Conservation (phyloP, 768 basidiomycete species). For the Suillus variegatus region DNA sequence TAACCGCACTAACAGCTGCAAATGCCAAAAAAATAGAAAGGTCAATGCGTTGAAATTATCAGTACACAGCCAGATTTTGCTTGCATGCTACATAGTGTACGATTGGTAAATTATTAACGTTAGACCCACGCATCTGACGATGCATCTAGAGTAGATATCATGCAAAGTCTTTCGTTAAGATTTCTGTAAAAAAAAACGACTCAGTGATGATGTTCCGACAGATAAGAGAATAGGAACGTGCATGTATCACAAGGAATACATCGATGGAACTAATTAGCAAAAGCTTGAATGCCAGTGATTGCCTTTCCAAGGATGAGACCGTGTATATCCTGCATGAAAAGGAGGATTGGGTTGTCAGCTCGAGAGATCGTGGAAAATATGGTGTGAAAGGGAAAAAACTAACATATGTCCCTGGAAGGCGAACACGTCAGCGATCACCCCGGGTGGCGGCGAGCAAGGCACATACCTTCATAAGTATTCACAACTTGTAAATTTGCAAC, state of each 20-base stretch:
- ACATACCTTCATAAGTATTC: conserved; percentile 88
- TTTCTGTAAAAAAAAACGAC: not conserved
- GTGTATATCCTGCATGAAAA: conserved; percentile 70
- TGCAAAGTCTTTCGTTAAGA: not conserved
- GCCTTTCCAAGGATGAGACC: conserved; percentile 93
- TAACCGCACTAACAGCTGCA: not conserved
- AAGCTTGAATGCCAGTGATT: conserved; percentile 87
- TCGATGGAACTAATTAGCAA: conserved; percentile 51
- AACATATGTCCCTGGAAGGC: conserved; percentile 57
- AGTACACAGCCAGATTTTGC: not conserved
- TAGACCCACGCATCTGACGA: not conserved
- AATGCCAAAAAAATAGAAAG: not conserved
- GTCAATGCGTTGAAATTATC: not conserved
- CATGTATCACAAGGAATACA: not conserved
- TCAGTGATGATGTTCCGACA: not conserved
- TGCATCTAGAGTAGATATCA: not conserved
- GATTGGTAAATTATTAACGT: not conserved
- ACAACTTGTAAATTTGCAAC: conserved; percentile 95
- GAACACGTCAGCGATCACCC: conserved; percentile 6
- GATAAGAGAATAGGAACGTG: not conserved
- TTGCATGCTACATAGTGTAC: not conserved
- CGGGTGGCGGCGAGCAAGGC: conserved; percentile 7
- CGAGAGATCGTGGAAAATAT: conserved; percentile 10
- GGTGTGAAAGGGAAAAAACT: conserved; percentile 21
- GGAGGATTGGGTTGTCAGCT: conserved; percentile 8